phyloP scores from a whole-genome alignment of 164 flowering plant genomes.

The Aristolochia fimbriata region DNA sequence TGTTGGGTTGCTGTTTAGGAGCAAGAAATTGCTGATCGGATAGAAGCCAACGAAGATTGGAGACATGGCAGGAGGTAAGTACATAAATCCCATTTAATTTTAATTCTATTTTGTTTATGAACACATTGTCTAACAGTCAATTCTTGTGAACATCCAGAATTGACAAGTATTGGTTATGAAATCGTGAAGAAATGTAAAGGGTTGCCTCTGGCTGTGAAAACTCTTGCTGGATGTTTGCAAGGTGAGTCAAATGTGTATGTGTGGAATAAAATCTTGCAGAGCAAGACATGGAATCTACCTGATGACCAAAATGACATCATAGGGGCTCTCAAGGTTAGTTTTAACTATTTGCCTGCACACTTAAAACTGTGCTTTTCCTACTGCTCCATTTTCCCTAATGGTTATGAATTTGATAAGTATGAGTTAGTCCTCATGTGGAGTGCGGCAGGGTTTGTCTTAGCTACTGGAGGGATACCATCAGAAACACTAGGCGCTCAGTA shows the following conservation, averaged over 20 bases:
- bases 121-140: too few relatives aligned
- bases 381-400: slow-evolving; percentile 12
- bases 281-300: slow-evolving; percentile 8
- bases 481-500: not conserved
- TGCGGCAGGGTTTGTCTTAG: slow-evolving; percentile 5
- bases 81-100: too few relatives aligned
- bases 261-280: slow-evolving; percentile 7
- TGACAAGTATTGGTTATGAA: slow-evolving; percentile 11
- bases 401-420: slow-evolving; percentile 1
- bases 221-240: slow-evolving; percentile 10
- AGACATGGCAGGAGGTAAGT: too few relatives aligned
- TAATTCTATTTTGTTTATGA: too few relatives aligned
- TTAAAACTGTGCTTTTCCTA: slow-evolving; percentile 10
- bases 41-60: too few relatives aligned
- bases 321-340: slow-evolving; percentile 10
- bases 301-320: not conserved
- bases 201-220: slow-evolving; percentile 8
- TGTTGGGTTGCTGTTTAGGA: too few relatives aligned
- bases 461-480: not conserved
- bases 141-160: not conserved
- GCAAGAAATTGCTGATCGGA: too few relatives aligned
- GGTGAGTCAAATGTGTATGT: not conserved
- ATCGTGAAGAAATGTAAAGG: slow-evolving; percentile 14
- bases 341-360: slow-evolving; percentile 7
- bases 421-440: slow-evolving; percentile 10